These are phyloP conservation scores for Globisporangium okanoganense DNA, from an alignment of 352 stramenopile genomes.

Conservation along the genomic window DNA sequence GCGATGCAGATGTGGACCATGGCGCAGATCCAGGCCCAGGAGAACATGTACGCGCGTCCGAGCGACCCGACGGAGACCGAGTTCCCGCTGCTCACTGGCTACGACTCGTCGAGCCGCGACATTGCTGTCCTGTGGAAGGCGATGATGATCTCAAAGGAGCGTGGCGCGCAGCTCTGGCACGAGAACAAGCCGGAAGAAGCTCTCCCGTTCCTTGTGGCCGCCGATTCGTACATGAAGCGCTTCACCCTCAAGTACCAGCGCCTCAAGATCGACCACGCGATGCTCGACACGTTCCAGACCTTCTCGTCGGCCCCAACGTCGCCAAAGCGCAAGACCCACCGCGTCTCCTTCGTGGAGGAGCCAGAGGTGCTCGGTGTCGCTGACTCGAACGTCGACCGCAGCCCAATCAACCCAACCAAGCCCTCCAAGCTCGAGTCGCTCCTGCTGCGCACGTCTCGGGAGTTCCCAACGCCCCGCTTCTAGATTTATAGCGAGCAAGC, in stretches of 20 bases:
- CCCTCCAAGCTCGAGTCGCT: conserved; percentile 82
- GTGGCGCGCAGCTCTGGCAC: conserved; percentile 80
- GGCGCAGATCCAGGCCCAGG: conserved; percentile 63
- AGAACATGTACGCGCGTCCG: conserved; percentile 32
- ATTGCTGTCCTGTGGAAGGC: conserved; percentile 79
- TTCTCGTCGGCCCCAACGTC: conserved; percentile 10
- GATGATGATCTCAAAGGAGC: conserved; percentile 75
- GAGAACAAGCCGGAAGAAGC: conserved; percentile 84
- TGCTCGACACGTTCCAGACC: conserved; percentile 63
- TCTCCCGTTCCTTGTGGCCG: conserved; percentile 69
- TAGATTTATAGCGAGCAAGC: conserved; percentile 22
- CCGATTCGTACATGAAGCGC: conserved; percentile 87
- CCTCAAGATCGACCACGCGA: conserved; percentile 80
- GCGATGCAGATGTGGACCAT: conserved; percentile 73
- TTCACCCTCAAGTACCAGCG: conserved; percentile 87
- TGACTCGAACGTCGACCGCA: conserved; percentile 71
- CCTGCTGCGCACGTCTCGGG: conserved; percentile 73
- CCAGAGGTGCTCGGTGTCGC: conserved; percentile 64
- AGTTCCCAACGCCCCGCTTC: conserved; percentile 75
- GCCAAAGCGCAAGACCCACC: conserved; percentile 30
- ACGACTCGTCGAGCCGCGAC: conserved; percentile 59
- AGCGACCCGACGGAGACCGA: conserved; percentile 44
- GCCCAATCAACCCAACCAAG: conserved; percentile 67
- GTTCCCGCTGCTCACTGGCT: conserved; percentile 63
- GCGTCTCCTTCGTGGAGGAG: conserved; percentile 66